Evolutionary conservation across 1,139 yeast genomes (phyloP).

Genomic region (Kurtzmaniella quercitrusa): DNA sequence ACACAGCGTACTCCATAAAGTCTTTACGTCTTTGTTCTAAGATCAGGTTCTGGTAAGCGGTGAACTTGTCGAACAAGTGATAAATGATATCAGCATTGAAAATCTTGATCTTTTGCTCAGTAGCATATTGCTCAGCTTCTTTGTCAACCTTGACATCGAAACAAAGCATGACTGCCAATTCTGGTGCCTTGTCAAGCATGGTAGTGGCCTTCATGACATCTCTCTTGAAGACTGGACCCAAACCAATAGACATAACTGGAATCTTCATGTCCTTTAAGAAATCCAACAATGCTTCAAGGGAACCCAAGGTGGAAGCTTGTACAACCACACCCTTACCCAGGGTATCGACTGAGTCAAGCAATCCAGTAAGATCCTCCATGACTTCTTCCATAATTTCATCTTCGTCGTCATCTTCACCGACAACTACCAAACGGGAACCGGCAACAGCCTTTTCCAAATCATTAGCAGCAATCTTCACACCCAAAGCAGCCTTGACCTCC

Average conservation of each 20-base stretch:
- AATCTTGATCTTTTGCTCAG: constrained; percentile 84
- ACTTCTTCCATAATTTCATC: constrained; percentile 97
- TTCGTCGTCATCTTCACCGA: constrained; percentile 96
- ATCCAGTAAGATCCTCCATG: constrained; percentile 96
- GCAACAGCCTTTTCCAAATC: constrained; percentile 98
- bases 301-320: constrained; percentile 97
- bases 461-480: constrained; percentile 97
- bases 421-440: constrained; percentile 92
- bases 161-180: constrained; percentile 93
- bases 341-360: constrained; percentile 90
- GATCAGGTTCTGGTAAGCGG: constrained; percentile 84
- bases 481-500: constrained; percentile 97
- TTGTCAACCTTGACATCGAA: constrained; percentile 96
- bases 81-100: constrained; percentile 96
- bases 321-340: constrained; percentile 97
- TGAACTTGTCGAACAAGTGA: constrained; percentile 92
- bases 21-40: constrained; percentile 89
- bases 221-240: constrained; percentile 96
- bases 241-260: constrained; percentile 96
- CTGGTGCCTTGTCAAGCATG: constrained; percentile 95
- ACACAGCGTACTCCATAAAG: constrained; percentile 82
- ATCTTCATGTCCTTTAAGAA: constrained; percentile 98
- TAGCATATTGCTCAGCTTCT: constrained; percentile 97
- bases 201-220: constrained; percentile 97
- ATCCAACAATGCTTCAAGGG: constrained; percentile 92